Conservation (phyloP, 768 basidiomycete species). For the Tricholoma matsutake region DNA sequence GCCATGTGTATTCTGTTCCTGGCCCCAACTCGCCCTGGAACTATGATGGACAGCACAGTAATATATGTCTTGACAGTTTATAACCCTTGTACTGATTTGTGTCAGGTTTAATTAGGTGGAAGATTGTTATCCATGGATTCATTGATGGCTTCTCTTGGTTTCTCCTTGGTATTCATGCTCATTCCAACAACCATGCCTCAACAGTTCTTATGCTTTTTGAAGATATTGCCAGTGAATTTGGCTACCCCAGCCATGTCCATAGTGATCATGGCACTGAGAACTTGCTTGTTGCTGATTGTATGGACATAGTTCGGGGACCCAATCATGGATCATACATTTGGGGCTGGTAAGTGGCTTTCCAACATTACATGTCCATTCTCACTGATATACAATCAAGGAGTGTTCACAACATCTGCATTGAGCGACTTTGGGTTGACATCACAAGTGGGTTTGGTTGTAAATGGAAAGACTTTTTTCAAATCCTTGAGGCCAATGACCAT, state of each 20-base stretch:
- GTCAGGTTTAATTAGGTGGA: conserved; percentile 29
- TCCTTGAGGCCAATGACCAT: conserved; percentile 27
- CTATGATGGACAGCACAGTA: conserved; percentile 32
- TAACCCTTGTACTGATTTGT: not conserved
- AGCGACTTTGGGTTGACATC: conserved; percentile 38
- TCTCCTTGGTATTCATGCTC: conserved; percentile 31
- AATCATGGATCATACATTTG: conserved; percentile 34
- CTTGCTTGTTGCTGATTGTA: conserved; percentile 25
- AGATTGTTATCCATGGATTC: conserved; percentile 30
- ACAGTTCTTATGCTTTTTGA: conserved; percentile 39
- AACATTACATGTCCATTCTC: conserved; percentile 1
- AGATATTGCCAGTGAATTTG: conserved; percentile 17
- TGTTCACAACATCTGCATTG: conserved; percentile 39
- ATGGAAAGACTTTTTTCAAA: conserved; percentile 37
- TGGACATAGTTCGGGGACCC: conserved; percentile 23
- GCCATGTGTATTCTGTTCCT: conserved; percentile 20
- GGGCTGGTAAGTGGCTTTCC: conserved; percentile 24
- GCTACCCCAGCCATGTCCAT: conserved; percentile 29
- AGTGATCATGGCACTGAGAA: conserved; percentile 36
- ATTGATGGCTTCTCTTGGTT: conserved; percentile 27
- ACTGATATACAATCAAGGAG: conserved; percentile 21
- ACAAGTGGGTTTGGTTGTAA: conserved; percentile 31
- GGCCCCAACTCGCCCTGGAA: conserved; percentile 31
- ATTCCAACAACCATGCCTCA: conserved; percentile 36
- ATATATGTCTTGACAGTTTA: conserved; percentile 1